phyloP scores from a whole-genome alignment of 2,329 filamentous ascomycete genomes.

The Aureobasidium sp. region DNA sequence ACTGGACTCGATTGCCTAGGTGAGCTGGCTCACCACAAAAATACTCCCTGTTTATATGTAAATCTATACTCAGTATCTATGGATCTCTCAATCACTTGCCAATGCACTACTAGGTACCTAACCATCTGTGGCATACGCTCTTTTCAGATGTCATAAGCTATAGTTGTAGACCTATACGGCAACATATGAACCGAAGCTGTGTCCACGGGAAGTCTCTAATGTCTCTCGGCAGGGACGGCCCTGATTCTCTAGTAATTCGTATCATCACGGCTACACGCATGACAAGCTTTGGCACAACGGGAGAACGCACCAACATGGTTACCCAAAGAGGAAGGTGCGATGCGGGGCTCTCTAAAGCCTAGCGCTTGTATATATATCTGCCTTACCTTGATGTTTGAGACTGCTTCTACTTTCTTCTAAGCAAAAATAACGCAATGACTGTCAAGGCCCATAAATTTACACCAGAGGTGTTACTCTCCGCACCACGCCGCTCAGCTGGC shows the following conservation, averaged over 20 bases:
- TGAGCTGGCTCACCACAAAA: constrained; percentile 3
- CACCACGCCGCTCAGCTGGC: constrained; percentile 63
- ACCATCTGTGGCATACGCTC: too few relatives aligned
- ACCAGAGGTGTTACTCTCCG: constrained; percentile 68
- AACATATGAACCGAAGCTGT: background rate
- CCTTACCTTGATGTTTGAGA: constrained; percentile 10
- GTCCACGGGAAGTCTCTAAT: background rate
- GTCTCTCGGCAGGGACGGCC: background rate
- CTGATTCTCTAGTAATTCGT: background rate
- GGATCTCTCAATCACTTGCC: too few relatives aligned
- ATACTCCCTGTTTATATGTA: background rate
- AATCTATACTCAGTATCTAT: too few relatives aligned
- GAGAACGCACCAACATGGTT: background rate
- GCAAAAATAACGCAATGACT: constrained; percentile 50
- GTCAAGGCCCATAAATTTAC: constrained; percentile 65
- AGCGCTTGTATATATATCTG: background rate
- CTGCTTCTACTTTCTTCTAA: too few relatives aligned
- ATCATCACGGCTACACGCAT: background rate
- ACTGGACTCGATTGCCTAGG: background rate
- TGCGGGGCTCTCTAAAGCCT: background rate
- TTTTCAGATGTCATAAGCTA: too few relatives aligned
- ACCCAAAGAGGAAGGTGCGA: constrained; percentile 9
- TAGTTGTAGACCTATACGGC: too few relatives aligned
- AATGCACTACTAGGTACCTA: too few relatives aligned
- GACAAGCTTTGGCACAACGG: background rate